Evolutionary conservation across 257 asterid species (phyloP), one percentile per base, ranked within the genome.

Genomic region (Gentiana dahurica): DNA sequence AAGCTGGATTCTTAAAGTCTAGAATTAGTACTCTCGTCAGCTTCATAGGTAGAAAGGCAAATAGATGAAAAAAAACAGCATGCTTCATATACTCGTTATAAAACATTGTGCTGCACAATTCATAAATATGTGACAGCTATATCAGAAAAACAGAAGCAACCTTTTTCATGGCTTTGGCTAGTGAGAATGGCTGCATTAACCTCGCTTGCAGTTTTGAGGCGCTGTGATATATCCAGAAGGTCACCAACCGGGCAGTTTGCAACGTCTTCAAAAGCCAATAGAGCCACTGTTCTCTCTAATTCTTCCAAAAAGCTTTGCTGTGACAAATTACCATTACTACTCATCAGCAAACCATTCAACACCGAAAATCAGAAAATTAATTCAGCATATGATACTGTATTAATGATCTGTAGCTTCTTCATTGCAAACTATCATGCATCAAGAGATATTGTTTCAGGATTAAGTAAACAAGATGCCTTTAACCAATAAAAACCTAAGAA

Each of bases 141-240:
- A 43, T 34, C 9, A 24, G 36, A 49, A 55, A 32, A 36, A 44
- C 11, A 63, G 59, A 45, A 66, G 69, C 60, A 39, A 89, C 98
- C 98, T 75, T 87, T 90, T 81, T 84, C 95, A 61, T 87, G 95
- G 79, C 80, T 81, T 75, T 87, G 94, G 68, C 94, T 82, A 63
- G 94, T 81, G 46, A 87, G 94, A 52, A 90, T 82, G 36, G 91
- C 95, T 24, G 91, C 94, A 67, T 86, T 87, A 50, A 90, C 82
- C 78, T 84, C 96, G 53, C 82, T 84, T 33, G 98, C 96, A n/a
- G 89, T 90, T 76, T 82, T 82, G 35, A 69, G 51, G 63, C 95
- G 95, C 59, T 80, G 98, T 10, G 95, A 84, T 64, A 80, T 67
- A 63, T 79, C 89, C 70, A 90, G 66, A 72, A 90, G 80, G 38